phyloP scores from a whole-genome alignment of 768 basidiomycete species.

The Serendipita sp. region DNA sequence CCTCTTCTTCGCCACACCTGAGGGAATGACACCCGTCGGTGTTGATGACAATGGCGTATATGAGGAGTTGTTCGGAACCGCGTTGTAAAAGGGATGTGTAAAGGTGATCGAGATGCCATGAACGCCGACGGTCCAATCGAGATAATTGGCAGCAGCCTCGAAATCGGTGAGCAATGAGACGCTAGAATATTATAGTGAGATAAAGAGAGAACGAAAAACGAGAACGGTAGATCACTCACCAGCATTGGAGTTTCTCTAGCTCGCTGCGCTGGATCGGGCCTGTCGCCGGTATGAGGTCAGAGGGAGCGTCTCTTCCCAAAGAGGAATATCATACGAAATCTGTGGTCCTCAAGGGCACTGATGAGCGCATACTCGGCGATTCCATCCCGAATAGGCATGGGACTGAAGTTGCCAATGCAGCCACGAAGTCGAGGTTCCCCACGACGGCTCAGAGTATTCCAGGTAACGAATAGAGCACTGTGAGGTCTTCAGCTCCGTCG shows the following conservation, averaged over 20 bases:
- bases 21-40: constrained; percentile 13
- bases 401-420: constrained; percentile 88
- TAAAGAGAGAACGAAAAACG: not conserved
- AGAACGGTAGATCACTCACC: constrained; percentile 33
- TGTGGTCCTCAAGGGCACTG: constrained; percentile 76
- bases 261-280: constrained; percentile 54
- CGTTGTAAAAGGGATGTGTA: constrained; percentile 54
- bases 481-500: not conserved
- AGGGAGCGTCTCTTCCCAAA: not conserved
- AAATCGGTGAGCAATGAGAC: constrained; percentile 90
- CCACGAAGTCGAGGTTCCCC: constrained; percentile 60
- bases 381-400: constrained; percentile 56
- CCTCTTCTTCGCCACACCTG: constrained; percentile 27
- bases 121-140: constrained; percentile 84
- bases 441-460: constrained; percentile 61
- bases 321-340: constrained; percentile 42
- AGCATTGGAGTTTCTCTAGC: constrained; percentile 69
- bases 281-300: not conserved
- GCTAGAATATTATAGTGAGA: constrained; percentile 25
- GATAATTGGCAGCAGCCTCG: constrained; percentile 65
- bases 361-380: constrained; percentile 81
- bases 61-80: constrained; percentile 27
- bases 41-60: constrained; percentile 21
- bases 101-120: constrained; percentile 90
- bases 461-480: constrained; percentile 93